Base-by-base conservation (phyloP, 345 rosid species). In the Salix caprea region DNA sequence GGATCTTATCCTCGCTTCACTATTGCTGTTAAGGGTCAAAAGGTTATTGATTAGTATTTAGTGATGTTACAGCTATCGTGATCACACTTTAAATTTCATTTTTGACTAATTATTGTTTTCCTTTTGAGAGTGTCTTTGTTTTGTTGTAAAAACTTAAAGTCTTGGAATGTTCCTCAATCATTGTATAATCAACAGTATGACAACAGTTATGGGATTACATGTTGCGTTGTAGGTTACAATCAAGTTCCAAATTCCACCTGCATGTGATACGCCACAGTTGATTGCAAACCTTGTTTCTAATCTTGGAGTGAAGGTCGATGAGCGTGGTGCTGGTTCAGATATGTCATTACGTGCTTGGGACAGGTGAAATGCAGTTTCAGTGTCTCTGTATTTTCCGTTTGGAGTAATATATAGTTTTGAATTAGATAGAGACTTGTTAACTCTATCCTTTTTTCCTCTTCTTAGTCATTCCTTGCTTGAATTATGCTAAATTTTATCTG, bases 301-400 rank as follows among this genome's bases (percentile, higher is more conserved):
- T 71, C 91, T 96, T 77, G 99, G 99, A 68, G 70, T 86, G 73
- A 90, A 92, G 81, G 83, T 84, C 76, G 91, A 90, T 77, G 92
- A 90, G 73, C 88, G 58, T 18, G 87, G 91, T 64, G 90, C 89
- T 85, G 98, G 97, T 81, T 82, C 96, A 56, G 94, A 91, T 74
- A 88, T 96, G 94, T 65, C 80, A 42, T 74, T 92, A 81, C 97
- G 94, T 82, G 90, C 98, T 75, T 96, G 98, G 98, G 96, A 93
- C 89, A 93, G 90, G 99, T 96, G 70, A 39, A 44, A 5, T 62
- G 69, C 32, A 46, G 50, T 46, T 13, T 46, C 18, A 46, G 18
- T 46, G 50, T 46, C 16, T 44, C 16, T 14, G 50, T 46, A 14
- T 46, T 13, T 13, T 46, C 50, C 50, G 1, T 46, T 3, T 46